These are phyloP conservation scores for Graphium sp. DNA, from an alignment of 2,329 filamentous ascomycete species.

Conservation along the genomic window DNA sequence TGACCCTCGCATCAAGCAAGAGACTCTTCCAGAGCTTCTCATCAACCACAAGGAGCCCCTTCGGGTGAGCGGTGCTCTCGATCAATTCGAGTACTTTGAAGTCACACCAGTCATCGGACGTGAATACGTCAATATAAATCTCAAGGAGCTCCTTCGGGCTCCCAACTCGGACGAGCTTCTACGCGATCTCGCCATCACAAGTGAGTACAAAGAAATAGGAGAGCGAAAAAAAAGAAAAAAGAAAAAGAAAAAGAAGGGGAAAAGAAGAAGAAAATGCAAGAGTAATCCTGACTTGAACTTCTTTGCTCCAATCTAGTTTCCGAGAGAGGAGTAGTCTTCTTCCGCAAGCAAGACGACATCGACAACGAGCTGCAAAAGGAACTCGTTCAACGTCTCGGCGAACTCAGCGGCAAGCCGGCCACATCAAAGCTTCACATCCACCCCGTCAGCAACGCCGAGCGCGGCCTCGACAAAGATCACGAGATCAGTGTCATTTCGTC, in stretches of 20 bases:
- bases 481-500: conserved; percentile 44
- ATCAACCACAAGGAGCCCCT: conserved; percentile 10
- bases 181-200: conserved; percentile 44
- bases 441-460: conserved; percentile 32
- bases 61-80: conserved; percentile 18
- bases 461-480: conserved; percentile 30
- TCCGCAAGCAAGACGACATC: conserved; percentile 40
- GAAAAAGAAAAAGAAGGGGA: too few species aligned
- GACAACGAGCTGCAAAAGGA: conserved; percentile 42
- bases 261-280: too few species aligned
- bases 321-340: conserved; percentile 47
- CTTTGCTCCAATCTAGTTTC: conserved; percentile 25
- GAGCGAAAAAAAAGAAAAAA: too few species aligned
- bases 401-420: conserved; percentile 38
- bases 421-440: conserved; percentile 44
- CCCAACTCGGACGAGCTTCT: conserved; percentile 36
- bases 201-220: too few species aligned
- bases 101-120: conserved; percentile 38
- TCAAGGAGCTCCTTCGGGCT: conserved; percentile 33
- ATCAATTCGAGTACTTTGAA: conserved; percentile 26
- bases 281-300: neutral
- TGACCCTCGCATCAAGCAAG: too few species aligned
- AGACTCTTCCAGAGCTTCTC: too few species aligned
- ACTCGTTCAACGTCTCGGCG: conserved; percentile 39
- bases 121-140: conserved; percentile 30